Base-by-base conservation (phyloP, 2,329 filamentous ascomycete genomes). In the Parascedosporium putredinis region DNA sequence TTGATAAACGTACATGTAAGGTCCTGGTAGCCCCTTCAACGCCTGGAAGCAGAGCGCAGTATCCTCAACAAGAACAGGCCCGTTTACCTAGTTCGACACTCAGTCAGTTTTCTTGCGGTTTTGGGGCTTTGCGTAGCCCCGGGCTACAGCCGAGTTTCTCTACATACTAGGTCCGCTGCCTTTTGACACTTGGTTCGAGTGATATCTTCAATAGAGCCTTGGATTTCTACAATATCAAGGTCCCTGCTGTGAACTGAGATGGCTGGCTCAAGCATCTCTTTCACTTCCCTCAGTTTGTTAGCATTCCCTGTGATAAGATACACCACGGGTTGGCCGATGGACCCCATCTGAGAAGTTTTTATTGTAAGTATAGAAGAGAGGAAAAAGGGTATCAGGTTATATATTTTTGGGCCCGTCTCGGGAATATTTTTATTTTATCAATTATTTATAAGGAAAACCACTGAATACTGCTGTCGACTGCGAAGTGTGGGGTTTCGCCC, bases 301-400 rank as follows among this genome's bases (percentile, higher is more conserved):
- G 84, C 81, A 69, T 98, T 98, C 67, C 91, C 86, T 2, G 91
- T 97, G 63, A 98, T 95, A 72, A 98, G 98, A 68, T 94, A 90
- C 56, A 98, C 66, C 5, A 64, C 60, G 3, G 63, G 62, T n/a
- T n/a, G n/a, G 45, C 69, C 64, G 70, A 76, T 10, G 4, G 18
- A 12, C 27, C 6, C 6, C 7, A 12, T 12, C 27, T 31, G 7
- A 12, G 27, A 31, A 31, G 12, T 12, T 7, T 31, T 31, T 12
- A 31, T 31, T 31, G n/a, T n/a, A n/a, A n/a, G n/a, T n/a, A n/a
- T n/a, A n/a, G n/a, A n/a, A n/a, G n/a, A n/a, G n/a, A n/a, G n/a
- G n/a, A n/a, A n/a, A n/a, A n/a, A n/a, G n/a, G n/a, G n/a, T n/a
- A n/a, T n/a, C n/a, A n/a, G n/a, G n/a, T n/a, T n/a, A n/a, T n/a